Evolutionary conservation across 768 basidiomycete species (phyloP), one percentile per base, ranked within the genome.

Genomic region (Boletales sp.): DNA sequence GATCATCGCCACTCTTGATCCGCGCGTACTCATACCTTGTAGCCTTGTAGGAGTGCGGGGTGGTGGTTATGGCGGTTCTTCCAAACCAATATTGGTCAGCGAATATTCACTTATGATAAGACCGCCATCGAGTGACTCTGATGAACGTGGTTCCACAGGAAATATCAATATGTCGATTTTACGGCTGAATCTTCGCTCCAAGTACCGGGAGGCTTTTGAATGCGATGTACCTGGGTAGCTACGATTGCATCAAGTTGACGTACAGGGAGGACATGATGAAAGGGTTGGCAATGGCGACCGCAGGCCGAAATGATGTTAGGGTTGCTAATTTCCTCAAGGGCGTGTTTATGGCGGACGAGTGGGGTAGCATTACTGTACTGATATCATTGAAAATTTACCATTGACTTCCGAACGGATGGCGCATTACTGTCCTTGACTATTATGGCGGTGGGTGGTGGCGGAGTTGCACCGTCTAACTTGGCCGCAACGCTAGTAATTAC

Each of bases 171-270:
- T 18, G 19, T n/a, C 27, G 43, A 29, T 45, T 46, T 17, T 13
- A 32, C 46, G 69, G 76, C 10, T 4, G 8, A 8, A 17, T 18
- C 29, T 36, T 41, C 9, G 43, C 61, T 2, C 53, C 56, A 15
- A 74, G 48, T 71, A 73, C 57, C 51, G 45, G 2, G 61, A 61
- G 5, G 72, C 70, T 14, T 81, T 81, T 64, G 72, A 71, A 43
- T 57, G 59, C 9, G 65, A 58, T 3, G 35, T 80, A 5, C 72
- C 75, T n/a, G n/a, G n/a, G n/a, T n/a, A 0, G 57, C 59, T 15
- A 61, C 63, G 39, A 48, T 83, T 12, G 71, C 69, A 2, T 66
- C 55, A 8, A 78, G 55, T 53, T 79, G 46, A 75, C 73, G 57
- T 72, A 72, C 48, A 59, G 51, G 2, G 79, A 82, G 53, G 71